Evolutionary conservation across 2,329 filamentous ascomycete genomes (phyloP).

Genomic region (Hypoxylon sp.): DNA sequence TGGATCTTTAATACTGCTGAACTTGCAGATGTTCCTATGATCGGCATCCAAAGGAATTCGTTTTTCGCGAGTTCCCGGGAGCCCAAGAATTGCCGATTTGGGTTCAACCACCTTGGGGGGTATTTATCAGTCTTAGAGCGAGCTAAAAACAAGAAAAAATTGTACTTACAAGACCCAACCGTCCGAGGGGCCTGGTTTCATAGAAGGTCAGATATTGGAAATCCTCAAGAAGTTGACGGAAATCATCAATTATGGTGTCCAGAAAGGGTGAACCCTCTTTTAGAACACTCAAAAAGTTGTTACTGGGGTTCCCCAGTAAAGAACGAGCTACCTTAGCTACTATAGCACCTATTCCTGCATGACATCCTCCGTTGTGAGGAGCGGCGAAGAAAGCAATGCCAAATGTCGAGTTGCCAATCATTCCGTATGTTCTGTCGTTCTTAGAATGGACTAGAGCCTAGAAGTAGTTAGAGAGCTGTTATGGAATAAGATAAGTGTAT

Average conservation of each 20-base stretch:
- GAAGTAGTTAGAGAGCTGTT: conserved; percentile 8
- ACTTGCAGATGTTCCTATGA: conserved; percentile 29
- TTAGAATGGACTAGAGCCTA: conserved; percentile 25
- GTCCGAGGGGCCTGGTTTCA: conserved; percentile 18
- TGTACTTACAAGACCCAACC: conserved; percentile 22
- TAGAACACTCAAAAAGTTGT: conserved; percentile 23
- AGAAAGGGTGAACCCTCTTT: conserved; percentile 7
- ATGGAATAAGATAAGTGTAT: not conserved
- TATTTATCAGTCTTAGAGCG: conserved; percentile 1
- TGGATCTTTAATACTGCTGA: conserved; percentile 7
- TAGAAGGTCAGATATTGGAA: conserved; percentile 24
- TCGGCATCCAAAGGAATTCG: conserved; percentile 18
- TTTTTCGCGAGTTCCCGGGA: conserved; percentile 27
- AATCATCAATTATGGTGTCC: conserved; percentile 12
- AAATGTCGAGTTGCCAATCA: conserved; percentile 16
- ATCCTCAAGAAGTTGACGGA: conserved; percentile 24
- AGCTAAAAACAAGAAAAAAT: not conserved
- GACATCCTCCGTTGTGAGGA: conserved; percentile 22
- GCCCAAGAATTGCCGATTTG: conserved; percentile 18
- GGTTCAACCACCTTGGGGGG: conserved; percentile 13
- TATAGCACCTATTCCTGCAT: conserved; percentile 16
- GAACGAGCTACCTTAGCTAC: conserved; percentile 19
- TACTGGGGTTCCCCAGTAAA: conserved; percentile 11
- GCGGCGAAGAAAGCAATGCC: conserved; percentile 26
- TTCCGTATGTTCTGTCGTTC: conserved; percentile 12